A percentile compares a stretch with the other conserved stretches of the same genome.
These are phyloP conservation scores for Crithidia mellificae DNA, from an alignment of 208 protist genomes.

Conservation along the genomic window DNA sequence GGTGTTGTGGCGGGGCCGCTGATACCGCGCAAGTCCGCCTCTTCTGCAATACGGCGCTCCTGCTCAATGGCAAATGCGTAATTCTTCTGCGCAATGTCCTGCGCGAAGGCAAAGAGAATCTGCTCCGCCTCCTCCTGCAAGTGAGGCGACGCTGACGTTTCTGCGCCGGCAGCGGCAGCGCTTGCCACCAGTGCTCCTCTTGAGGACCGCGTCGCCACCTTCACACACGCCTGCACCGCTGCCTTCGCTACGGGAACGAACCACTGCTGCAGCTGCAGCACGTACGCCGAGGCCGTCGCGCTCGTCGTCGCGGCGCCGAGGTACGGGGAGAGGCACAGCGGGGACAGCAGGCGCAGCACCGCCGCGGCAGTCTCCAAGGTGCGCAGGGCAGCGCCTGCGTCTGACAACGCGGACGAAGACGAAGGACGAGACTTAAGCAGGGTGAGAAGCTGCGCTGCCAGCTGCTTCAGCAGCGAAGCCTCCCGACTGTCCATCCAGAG, in stretches of 20 bases:
- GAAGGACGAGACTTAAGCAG: constrained; percentile 18
- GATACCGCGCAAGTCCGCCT: constrained; percentile 11
- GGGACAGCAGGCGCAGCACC: constrained; percentile 55
- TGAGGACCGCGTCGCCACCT: constrained; percentile 8
- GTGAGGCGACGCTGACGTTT: neutral
- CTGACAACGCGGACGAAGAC: neutral
- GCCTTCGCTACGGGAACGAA: constrained; percentile 42
- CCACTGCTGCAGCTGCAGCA: constrained; percentile 41
- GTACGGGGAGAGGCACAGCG: constrained; percentile 64
- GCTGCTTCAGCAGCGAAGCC: constrained; percentile 26
- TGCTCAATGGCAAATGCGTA: constrained; percentile 65
- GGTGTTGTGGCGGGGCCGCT: neutral
- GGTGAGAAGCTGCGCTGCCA: constrained; percentile 26
- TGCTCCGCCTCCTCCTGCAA: constrained; percentile 22
- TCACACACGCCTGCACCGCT: constrained; percentile 32
- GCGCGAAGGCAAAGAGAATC: constrained; percentile 74
- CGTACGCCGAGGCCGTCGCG: constrained; percentile 2
- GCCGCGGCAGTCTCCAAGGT: constrained; percentile 35
- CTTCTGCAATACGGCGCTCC: constrained; percentile 55
- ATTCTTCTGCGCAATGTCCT: constrained; percentile 88
- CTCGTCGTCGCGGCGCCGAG: constrained; percentile 8
- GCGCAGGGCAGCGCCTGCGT: neutral
- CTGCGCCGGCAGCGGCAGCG: neutral
- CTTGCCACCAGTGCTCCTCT: no score
- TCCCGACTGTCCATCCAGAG: constrained; percentile 55